A percentile compares a stretch with the other conserved stretches of the same genome.
Conservation (phyloP, 208 protist species). For the Porcisia deanei region DNA sequence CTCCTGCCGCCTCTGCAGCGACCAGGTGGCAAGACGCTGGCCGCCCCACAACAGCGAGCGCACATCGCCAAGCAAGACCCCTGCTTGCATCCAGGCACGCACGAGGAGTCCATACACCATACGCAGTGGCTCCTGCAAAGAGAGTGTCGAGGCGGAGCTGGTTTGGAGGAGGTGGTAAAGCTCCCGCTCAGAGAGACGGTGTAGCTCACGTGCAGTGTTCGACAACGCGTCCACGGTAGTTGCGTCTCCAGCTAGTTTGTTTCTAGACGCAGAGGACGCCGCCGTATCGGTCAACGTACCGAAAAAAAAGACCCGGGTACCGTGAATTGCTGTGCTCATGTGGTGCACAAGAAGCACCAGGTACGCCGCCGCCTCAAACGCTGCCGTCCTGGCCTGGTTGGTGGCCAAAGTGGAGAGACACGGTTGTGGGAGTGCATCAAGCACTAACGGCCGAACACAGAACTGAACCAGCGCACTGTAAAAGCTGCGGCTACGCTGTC, state of each 20-base stretch:
- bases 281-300: not conserved
- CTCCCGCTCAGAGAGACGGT: conserved; percentile 17
- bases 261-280: not conserved
- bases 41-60: conserved; percentile 13
- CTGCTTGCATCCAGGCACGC: conserved; percentile 29
- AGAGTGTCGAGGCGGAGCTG: not conserved
- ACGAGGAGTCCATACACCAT: not conserved
- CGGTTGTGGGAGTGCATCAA: conserved; percentile 4
- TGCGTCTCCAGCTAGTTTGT: too few species aligned
- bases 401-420: not conserved
- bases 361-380: not conserved
- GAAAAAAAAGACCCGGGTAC: not conserved
- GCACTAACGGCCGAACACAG: conserved; percentile 6
- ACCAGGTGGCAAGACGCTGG: conserved; percentile 9
- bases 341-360: conserved; percentile 5
- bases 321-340: not conserved
- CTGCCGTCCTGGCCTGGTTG: not conserved
- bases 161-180: not conserved
- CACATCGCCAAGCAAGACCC: conserved; percentile 26
- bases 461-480: not conserved
- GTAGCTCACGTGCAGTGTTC: conserved; percentile 6
- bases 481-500: not conserved
- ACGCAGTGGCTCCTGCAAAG: not conserved
- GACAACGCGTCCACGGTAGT: conserved; percentile 1
- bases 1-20: not conserved